Conservation (phyloP, 2,329 filamentous ascomycete genomes). For the Pezicula carpinea region DNA sequence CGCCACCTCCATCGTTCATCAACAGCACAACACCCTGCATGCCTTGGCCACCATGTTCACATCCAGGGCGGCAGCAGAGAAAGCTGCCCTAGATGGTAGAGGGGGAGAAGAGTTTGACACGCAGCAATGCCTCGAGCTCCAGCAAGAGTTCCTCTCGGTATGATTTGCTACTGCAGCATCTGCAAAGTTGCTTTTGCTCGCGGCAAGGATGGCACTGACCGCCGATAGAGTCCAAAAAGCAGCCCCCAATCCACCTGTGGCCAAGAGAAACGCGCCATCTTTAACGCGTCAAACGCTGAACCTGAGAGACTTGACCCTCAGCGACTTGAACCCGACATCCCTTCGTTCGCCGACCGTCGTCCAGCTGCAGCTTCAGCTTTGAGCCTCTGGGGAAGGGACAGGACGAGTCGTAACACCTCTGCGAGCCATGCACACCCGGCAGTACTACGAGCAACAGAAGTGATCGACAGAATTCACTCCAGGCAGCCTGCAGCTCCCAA, state of each 20-base stretch:
- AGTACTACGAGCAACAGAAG: too few relatives aligned
- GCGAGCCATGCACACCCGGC: too few relatives aligned
- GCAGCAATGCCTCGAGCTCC: conserved; percentile 10
- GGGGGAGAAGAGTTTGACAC: conserved; percentile 12
- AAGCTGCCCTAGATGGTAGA: conserved; percentile 10
- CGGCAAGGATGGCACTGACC: conserved; percentile 3
- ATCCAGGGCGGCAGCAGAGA: conserved; percentile 5
- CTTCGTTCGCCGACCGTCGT: too few relatives aligned
- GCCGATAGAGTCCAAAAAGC: conserved; percentile 1
- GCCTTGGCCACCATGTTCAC: neutral
- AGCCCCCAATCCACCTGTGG: neutral
- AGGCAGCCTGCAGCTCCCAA: too few relatives aligned
- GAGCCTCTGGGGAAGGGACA: too few relatives aligned
- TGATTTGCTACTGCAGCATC: conserved; percentile 7
- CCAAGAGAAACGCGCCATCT: neutral
- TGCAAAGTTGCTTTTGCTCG: neutral
- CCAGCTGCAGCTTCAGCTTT: too few relatives aligned
- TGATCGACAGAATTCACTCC: too few relatives aligned
- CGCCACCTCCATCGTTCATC: too few relatives aligned
- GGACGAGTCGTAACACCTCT: too few relatives aligned
- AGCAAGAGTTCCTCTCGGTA: conserved; percentile 15
- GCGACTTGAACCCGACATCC: too few relatives aligned
- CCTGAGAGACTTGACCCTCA: too few relatives aligned
- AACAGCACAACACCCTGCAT: neutral
- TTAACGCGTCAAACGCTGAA: neutral